Evolutionary conservation across 1,139 yeast genomes (phyloP).

Genomic region (Petasospora fabianii): DNA sequence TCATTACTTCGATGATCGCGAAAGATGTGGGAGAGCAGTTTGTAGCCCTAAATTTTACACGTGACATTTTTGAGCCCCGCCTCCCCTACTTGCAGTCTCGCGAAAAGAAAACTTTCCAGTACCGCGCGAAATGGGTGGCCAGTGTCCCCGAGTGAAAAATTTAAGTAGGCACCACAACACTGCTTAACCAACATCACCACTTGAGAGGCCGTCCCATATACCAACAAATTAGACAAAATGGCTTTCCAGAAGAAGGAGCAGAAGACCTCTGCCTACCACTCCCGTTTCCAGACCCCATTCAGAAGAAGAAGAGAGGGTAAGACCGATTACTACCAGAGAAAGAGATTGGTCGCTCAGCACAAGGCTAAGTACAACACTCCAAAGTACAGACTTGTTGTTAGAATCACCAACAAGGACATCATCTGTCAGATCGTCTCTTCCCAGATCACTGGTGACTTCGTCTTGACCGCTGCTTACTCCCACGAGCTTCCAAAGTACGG

Average conservation of each 20-base stretch:
- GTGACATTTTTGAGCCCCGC: too few species aligned
- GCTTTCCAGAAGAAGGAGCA: slow-evolving; percentile 37
- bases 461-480: slow-evolving; percentile 96
- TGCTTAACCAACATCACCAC: not conserved
- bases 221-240: slow-evolving; percentile 9
- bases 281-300: slow-evolving; percentile 99
- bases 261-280: slow-evolving; percentile 93
- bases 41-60: too few species aligned
- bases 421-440: slow-evolving; percentile 97
- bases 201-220: not conserved
- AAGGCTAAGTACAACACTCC: slow-evolving; percentile 99
- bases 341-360: slow-evolving; percentile 99
- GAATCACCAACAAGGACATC: slow-evolving; percentile 99
- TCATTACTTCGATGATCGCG: too few species aligned
- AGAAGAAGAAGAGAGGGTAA: slow-evolving; percentile 99
- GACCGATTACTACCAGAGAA: slow-evolving; percentile 99
- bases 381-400: slow-evolving; percentile 98
- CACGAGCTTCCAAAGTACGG: slow-evolving; percentile 99
- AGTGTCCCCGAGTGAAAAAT: slow-evolving; percentile 2
- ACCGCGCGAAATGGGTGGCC: not conserved
- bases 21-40: too few species aligned
- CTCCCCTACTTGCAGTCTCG: not conserved
- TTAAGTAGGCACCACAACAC: slow-evolving; percentile 3
- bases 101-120: not conserved
- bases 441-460: slow-evolving; percentile 95